Evolutionary conservation across 2,329 filamentous ascomycete species (phyloP).

Genomic region (Fusarium sp.): DNA sequence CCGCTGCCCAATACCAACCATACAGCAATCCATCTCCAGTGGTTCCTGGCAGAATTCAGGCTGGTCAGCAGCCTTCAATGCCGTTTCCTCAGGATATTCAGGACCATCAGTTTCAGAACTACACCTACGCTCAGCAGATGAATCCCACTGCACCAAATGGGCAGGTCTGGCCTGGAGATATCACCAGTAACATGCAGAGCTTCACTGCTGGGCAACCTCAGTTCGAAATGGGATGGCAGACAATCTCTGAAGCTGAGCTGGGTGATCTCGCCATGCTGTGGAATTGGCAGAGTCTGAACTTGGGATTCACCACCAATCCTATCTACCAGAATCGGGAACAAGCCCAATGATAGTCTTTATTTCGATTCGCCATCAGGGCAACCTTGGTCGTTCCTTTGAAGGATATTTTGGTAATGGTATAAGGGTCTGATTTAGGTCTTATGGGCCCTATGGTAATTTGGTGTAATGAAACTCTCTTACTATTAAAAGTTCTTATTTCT

Average conservation of each 20-base stretch:
- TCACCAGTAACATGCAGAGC: background rate
- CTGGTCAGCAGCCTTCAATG: background rate
- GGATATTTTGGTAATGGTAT: background rate
- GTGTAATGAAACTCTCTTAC: background rate
- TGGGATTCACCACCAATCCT: slow-evolving; percentile 13
- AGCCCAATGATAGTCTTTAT: rapidly evolving
- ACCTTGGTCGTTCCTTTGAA: background rate
- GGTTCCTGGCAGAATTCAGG: background rate
- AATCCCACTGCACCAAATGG: too few relatives aligned
- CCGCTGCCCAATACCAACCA: background rate
- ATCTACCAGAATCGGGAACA: slow-evolving; percentile 1
- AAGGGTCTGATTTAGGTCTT: rapidly evolving
- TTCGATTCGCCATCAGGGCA: rapidly evolving
- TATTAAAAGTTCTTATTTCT: background rate
- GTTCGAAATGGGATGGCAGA: slow-evolving; percentile 3
- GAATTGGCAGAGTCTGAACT: slow-evolving; percentile 22
- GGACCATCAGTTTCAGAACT: background rate
- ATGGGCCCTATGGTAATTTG: background rate
- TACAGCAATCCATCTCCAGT: background rate
- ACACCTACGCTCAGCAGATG: background rate
- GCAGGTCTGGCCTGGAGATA: background rate
- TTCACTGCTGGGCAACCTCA: background rate
- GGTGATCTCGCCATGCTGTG: slow-evolving; percentile 22
- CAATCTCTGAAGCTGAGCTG: slow-evolving; percentile 10
- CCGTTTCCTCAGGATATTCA: background rate